phyloP scores from a whole-genome alignment of 2,329 filamentous ascomycete species.

The Calycina marina region DNA sequence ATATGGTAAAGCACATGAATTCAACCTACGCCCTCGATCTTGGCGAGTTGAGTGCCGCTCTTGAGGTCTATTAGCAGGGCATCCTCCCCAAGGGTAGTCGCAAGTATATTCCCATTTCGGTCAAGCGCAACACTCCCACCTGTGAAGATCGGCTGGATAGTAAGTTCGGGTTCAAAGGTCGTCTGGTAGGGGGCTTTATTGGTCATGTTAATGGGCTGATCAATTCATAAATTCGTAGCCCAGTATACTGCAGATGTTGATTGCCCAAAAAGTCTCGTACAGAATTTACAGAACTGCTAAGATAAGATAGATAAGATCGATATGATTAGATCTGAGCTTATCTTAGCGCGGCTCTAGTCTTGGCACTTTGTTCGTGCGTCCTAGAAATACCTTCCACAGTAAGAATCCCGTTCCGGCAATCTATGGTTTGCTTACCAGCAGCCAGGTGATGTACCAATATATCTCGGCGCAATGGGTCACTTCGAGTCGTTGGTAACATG shows the following conservation, averaged over 20 bases:
- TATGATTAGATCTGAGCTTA: too few relatives aligned
- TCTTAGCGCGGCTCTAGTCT: not conserved
- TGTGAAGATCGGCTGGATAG: constrained; percentile 86
- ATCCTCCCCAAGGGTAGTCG: constrained; percentile 84
- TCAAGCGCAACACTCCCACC: constrained; percentile 79
- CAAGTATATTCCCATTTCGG: constrained; percentile 66
- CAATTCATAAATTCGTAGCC: too few relatives aligned
- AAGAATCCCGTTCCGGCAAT: too few relatives aligned
- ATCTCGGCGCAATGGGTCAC: too few relatives aligned
- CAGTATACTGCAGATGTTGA: too few relatives aligned
- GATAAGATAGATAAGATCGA: too few relatives aligned
- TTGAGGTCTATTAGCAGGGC: constrained; percentile 73
- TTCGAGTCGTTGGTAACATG: not conserved
- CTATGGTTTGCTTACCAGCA: too few relatives aligned
- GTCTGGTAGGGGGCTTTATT: constrained; percentile 58
- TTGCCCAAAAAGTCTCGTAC: constrained; percentile 1
- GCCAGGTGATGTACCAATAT: too few relatives aligned
- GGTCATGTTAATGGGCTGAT: constrained; percentile 32
- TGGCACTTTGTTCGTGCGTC: too few relatives aligned
- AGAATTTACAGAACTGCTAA: too few relatives aligned
- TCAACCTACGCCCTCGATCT: constrained; percentile 66
- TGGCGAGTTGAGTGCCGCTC: constrained; percentile 67
- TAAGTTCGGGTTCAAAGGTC: constrained; percentile 72
- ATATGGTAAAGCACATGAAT: constrained; percentile 1
- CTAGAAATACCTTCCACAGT: too few relatives aligned